Percentiles rank a stretch among this genome's conserved stretches.
Conservation (phyloP, 2,329 filamentous ascomycete species). For the Chaetomiaceae sp. region DNA sequence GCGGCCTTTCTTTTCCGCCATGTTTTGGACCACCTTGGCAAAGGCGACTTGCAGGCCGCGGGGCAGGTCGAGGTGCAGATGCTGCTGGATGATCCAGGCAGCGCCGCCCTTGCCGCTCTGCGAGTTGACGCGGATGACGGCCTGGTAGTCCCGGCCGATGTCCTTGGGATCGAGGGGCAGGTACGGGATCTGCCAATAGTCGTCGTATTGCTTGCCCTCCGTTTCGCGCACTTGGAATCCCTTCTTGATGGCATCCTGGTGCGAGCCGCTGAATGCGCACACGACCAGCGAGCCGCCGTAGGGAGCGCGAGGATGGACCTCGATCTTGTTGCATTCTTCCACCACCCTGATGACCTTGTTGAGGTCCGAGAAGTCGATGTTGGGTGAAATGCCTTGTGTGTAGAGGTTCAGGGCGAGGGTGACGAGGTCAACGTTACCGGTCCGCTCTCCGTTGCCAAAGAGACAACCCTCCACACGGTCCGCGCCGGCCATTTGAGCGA, state of each 20-base stretch:
- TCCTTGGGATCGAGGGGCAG: constrained; percentile 88
- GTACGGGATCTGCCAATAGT: constrained; percentile 80
- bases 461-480: constrained; percentile 91
- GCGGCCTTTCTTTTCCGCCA: constrained; percentile 72
- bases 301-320: constrained; percentile 80
- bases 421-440: constrained; percentile 91
- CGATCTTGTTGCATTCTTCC: constrained; percentile 91
- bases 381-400: constrained; percentile 80
- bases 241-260: constrained; percentile 97
- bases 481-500: constrained; percentile 94
- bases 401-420: constrained; percentile 91
- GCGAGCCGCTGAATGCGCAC: constrained; percentile 83
- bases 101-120: constrained; percentile 92
- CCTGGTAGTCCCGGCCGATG: constrained; percentile 95
- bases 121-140: constrained; percentile 95
- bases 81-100: constrained; percentile 87
- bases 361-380: constrained; percentile 88
- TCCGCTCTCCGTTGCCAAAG: constrained; percentile 92
- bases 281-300: constrained; percentile 91
- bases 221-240: constrained; percentile 67
- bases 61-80: constrained; percentile 85
- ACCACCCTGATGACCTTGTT: constrained; percentile 80
- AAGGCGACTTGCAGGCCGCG: constrained; percentile 90
- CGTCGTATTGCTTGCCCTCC: constrained; percentile 52
- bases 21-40: constrained; percentile 75